Base-by-base conservation (phyloP, 176 grass and related monocot genomes). In the Hsuehochloa calcarea region DNA sequence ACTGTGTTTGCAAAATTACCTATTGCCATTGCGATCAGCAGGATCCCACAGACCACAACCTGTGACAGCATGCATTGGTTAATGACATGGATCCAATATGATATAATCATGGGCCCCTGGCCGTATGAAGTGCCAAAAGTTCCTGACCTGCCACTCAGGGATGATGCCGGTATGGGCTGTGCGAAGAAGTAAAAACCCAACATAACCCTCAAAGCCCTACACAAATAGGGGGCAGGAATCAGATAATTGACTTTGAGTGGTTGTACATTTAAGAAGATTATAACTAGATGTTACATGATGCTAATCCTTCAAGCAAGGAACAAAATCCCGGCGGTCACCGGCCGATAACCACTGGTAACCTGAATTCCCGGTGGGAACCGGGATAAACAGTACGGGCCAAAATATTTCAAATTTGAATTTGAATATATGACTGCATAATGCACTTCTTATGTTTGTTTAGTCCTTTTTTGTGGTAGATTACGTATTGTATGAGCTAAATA, bases 201-300 rank as follows among this genome's bases (percentile, higher is more conserved):
- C 87, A 86, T 92, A 99, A 68, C 87, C 93, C 88, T 99, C 96
- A 77, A 99, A 99, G 70, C 88, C 96, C 96, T 99, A 69, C 3
- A 91, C 1, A 78, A 83, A 71, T 44, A 83, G 13, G 13, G n/a
- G 9, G 10, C n/a, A 9, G 13, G 45, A 8, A 55, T 60, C 23
- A 85, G 41, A 85, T 55, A 12, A 54, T 55, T 65, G 19, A n/a
- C 9, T 56, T 80, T 4, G 10, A 63, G 26, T 8, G 3, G 10
- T 9, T 59, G 23, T 38, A 38, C 0, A 35, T 46, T 69, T 54
- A 54, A 84, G 46, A 80, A 68, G 23, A 68, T 84, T 78, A 41
- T 23, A 79, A 67, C 19, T 51, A 23, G 5, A 47, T 67, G 10
- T 59, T 76, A 62, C 25, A 70, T 46, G 43, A 88, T 37, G 16